Conservation (phyloP, 2,329 filamentous ascomycete genomes). For the Penicillium oxalicum region DNA sequence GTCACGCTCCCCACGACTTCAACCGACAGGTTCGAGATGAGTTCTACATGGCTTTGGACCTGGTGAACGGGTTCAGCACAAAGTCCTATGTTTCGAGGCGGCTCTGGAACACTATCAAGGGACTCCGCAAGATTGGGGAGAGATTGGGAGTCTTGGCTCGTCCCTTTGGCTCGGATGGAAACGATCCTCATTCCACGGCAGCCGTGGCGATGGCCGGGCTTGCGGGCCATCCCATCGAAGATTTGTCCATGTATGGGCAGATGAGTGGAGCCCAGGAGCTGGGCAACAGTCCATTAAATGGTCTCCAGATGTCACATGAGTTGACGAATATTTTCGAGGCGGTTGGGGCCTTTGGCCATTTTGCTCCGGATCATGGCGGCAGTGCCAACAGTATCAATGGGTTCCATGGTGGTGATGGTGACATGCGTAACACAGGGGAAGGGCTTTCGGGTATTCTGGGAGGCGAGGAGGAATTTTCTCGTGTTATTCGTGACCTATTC, state of each 20-base stretch:
- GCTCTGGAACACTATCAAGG: conserved; percentile 59
- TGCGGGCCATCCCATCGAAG: conserved; percentile 57
- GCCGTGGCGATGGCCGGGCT: conserved; percentile 62
- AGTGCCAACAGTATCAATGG: conserved; percentile 35
- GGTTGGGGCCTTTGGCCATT: conserved; percentile 49
- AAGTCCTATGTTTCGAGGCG: conserved; percentile 57
- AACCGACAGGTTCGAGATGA: conserved; percentile 57
- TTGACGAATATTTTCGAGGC: conserved; percentile 59
- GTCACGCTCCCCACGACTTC: conserved; percentile 57
- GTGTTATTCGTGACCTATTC: conserved; percentile 56
- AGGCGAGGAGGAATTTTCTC: conserved; percentile 54
- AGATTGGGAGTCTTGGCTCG: conserved; percentile 51
- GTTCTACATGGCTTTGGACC: conserved; percentile 61
- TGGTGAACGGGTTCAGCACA: conserved; percentile 57
- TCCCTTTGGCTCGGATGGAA: conserved; percentile 34
- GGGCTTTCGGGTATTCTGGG: conserved; percentile 44
- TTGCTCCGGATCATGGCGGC: conserved; percentile 26
- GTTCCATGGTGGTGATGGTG: conserved; percentile 34
- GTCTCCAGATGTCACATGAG: conserved; percentile 56
- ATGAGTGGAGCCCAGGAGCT: conserved; percentile 36
- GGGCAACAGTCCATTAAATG: conserved; percentile 52
- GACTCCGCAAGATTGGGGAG: conserved; percentile 58
- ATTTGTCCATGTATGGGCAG: conserved; percentile 46
- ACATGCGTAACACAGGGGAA: conserved; percentile 40
- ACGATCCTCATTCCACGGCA: conserved; percentile 55